Evolutionary conservation across 1,284 basidiomycete genomes (phyloP).

Genomic region (Kalmanozyma brasiliensis): DNA sequence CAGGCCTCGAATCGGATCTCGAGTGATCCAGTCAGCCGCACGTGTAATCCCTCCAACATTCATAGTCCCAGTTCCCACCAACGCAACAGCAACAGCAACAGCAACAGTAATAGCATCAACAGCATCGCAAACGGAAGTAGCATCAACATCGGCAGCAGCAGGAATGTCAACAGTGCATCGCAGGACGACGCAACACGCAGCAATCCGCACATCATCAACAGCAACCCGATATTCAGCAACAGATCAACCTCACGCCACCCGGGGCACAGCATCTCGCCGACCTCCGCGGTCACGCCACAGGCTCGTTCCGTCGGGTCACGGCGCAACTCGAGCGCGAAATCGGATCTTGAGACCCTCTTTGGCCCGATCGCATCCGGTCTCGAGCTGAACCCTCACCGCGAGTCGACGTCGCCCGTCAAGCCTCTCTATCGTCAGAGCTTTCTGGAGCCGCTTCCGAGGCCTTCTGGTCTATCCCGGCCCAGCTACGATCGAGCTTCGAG

Average conservation of each 20-base stretch:
- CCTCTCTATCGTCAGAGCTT: conserved; percentile 25
- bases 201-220: background rate
- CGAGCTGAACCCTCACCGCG: conserved; percentile 3
- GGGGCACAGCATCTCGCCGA: no score
- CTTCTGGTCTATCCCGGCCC: background rate
- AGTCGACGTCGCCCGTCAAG: conserved; percentile 1
- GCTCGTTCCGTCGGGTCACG: background rate
- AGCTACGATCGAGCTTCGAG: conserved; percentile 13
- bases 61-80: conserved; percentile 2
- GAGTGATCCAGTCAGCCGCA: background rate
- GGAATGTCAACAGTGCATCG: no score
- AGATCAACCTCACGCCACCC: no score
- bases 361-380: conserved; percentile 22
- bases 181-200: no score
- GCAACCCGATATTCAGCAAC: no score
- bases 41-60: conserved; percentile 18
- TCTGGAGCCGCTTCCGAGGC: conserved; percentile 14
- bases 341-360: conserved; percentile 30
- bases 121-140: background rate
- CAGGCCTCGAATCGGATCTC: background rate
- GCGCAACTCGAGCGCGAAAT: conserved; percentile 17
- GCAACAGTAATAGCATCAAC: conserved; percentile 3
- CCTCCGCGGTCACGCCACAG: no score
- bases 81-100: conserved; percentile 9
- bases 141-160: background rate